Base-by-base conservation (phyloP, 1,284 basidiomycete genomes). In the Tremellales sp. region DNA sequence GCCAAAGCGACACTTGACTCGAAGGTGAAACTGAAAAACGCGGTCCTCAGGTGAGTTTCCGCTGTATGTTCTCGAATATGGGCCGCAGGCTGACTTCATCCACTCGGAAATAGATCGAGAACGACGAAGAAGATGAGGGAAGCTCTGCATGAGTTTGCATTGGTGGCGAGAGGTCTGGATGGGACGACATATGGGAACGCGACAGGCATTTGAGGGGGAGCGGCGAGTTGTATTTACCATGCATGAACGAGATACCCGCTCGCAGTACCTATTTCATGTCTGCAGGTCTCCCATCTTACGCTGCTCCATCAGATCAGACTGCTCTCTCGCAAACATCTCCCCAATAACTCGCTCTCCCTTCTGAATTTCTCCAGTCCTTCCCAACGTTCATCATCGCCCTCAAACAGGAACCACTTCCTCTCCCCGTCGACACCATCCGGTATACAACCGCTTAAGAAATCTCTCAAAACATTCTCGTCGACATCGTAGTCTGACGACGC, bases 1-100 rank as follows among this genome's bases (percentile, higher is more conserved):
- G 54, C 59, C 1, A 59, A 67, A 47, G 68, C 71, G 2, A 75
- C 73, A 1, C 60, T 71, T 1, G 85, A 84, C 43, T 81, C 83
- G 4, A 92, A 91, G 68, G 81, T 84, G 50, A 80, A 81, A 55
- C 84, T 93, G 56, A 77, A 87, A 57, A 84, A 83, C 58, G 77
- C 81, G 0, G 78, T 91, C 19, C 73, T 84, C 36, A 80, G 81
- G 87, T 88, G 50, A 56, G 64, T 53, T 2, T 9, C 18, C 12
- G 16, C 42, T 24, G 2, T 31, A 34, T n/a, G n/a, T n/a, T n/a
- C n/a, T n/a, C n/a, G n/a, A n/a, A n/a, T n/a, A n/a, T n/a, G n/a
- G n/a, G n/a, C n/a, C n/a, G n/a, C n/a, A n/a, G n/a, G n/a, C n/a
- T n/a, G n/a, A n/a, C n/a, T n/a, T n/a, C n/a, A n/a, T n/a, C n/a